Percentiles rank a stretch among this genome's conserved stretches.
Evolutionary conservation across 352 stramenopile genomes (phyloP).

Genomic region (Pythium rishiriense): DNA sequence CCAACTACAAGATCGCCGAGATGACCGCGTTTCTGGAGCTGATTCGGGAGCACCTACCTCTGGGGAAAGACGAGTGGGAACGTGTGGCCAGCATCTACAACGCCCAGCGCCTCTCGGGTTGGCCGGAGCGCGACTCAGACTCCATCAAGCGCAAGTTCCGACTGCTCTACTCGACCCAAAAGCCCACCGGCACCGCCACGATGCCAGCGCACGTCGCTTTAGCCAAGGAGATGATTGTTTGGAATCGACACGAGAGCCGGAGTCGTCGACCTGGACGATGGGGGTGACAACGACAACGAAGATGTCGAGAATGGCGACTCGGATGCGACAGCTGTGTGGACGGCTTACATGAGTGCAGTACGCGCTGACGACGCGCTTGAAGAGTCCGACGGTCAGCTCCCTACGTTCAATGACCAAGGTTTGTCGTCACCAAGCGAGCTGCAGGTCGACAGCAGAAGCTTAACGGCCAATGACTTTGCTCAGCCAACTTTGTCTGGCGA

Average conservation of each 20-base stretch:
- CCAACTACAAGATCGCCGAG: too few relatives aligned
- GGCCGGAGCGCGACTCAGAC: neutral
- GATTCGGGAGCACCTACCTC: neutral
- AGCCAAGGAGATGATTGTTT: neutral
- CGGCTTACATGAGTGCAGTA: too few relatives aligned
- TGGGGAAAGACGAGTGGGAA: neutral
- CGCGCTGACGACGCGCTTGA: neutral
- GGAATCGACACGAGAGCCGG: neutral
- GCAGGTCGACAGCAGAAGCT: too few relatives aligned
- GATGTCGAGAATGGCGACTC: too few relatives aligned
- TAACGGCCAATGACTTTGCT: too few relatives aligned
- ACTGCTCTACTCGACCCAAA: too few relatives aligned
- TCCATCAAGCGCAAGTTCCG: conserved; percentile 3
- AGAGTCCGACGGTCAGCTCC: neutral
- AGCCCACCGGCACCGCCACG: too few relatives aligned
- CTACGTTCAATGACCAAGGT: too few relatives aligned
- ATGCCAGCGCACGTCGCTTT: too few relatives aligned
- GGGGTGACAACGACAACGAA: neutral
- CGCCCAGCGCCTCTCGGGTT: neutral
- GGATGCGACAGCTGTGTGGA: neutral
- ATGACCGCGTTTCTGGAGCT: too few relatives aligned
- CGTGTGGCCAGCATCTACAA: neutral
- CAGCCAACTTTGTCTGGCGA: too few relatives aligned
- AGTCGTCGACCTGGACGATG: neutral
- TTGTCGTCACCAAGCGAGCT: too few relatives aligned